phyloP scores from a whole-genome alignment of 164 flowering plant species.

The Euptelea pleiosperma region DNA sequence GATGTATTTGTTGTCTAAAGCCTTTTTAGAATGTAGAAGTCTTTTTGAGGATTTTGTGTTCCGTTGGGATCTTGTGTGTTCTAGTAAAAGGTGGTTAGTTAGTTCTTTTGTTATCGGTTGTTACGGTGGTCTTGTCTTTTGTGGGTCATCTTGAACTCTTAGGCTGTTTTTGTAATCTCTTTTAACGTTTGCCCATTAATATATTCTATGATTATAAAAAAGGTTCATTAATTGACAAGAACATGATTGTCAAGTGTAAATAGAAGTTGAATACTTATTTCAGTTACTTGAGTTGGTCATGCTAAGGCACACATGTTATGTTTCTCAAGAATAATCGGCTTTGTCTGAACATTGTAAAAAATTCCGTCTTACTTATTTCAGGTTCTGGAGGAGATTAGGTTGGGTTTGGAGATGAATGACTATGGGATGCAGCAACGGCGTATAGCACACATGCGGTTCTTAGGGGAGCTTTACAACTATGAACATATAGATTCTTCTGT shows the following conservation, averaged over 20 bases:
- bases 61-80: too few species aligned
- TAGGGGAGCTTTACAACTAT: conserved; percentile 97
- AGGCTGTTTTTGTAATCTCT: too few species aligned
- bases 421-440: conserved; percentile 94
- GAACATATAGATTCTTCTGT: conserved; percentile 94
- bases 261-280: not conserved
- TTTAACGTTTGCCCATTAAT: too few species aligned
- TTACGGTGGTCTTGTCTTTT: too few species aligned
- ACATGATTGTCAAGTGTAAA: not conserved
- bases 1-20: too few species aligned
- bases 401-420: conserved; percentile 88
- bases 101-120: too few species aligned
- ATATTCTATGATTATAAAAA: too few species aligned
- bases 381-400: conserved; percentile 92
- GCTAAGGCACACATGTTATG: not conserved
- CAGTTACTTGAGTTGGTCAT: not conserved
- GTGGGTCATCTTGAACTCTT: too few species aligned
- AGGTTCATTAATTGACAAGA: not conserved
- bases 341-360: not conserved
- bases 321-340: not conserved
- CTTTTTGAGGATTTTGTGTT: too few species aligned
- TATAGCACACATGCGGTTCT: conserved; percentile 85
- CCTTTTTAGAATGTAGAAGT: too few species aligned
- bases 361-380: conserved; percentile 23
- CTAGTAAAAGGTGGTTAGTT: too few species aligned